phyloP scores from a whole-genome alignment of 441 rosid genomes.

The Syzygium malaccense region DNA sequence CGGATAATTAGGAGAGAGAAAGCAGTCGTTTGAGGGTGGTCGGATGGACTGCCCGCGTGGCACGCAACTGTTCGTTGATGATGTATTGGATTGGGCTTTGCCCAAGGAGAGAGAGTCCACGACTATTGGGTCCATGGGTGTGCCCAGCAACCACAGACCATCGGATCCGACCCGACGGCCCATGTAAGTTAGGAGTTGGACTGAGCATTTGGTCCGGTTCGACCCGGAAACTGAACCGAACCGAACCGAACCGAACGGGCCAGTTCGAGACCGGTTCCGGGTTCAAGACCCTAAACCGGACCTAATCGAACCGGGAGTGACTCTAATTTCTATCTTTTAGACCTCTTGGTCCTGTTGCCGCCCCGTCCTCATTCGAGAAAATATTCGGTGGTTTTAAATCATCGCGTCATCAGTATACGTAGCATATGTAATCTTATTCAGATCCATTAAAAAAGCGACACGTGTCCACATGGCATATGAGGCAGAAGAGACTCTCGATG shows the following conservation, averaged over 20 bases:
- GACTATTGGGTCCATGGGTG: not conserved
- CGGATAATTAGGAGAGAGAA: not conserved
- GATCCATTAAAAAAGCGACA: too few species aligned
- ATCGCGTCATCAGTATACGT: too few species aligned
- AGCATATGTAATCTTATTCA: too few species aligned
- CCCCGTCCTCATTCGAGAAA: too few species aligned
- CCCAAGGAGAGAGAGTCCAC: not conserved
- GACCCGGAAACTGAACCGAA: not conserved
- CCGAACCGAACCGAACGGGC: not conserved
- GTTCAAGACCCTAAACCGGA: rapidly evolving
- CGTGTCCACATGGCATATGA: too few species aligned
- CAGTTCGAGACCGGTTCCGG: not conserved
- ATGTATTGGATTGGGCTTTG: not conserved
- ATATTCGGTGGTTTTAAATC: too few species aligned
- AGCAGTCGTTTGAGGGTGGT: not conserved
- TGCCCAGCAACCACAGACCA: not conserved
- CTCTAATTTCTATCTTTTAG: not conserved
- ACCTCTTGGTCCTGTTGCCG: not conserved
- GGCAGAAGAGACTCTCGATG: too few species aligned
- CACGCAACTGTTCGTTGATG: not conserved
- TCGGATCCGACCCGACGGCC: not conserved
- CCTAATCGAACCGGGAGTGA: not conserved
- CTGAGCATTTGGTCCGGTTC: not conserved
- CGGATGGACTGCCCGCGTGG: not conserved
- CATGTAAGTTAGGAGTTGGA: rapidly evolving